Conservation (phyloP, 148 eudicot species). For the Fagopyrum homotropicum region DNA sequence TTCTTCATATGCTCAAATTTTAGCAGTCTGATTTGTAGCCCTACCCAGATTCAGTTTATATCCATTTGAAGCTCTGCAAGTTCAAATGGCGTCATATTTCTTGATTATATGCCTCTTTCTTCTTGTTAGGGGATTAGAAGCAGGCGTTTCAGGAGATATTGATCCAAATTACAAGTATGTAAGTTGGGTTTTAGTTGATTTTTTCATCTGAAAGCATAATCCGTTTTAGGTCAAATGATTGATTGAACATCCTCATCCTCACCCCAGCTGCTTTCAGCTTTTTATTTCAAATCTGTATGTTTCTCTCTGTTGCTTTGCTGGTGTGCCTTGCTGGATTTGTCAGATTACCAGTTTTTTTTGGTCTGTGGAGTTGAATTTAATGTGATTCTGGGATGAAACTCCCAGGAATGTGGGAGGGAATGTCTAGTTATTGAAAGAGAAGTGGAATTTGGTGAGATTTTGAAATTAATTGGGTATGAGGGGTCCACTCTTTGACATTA, state of each 20-base stretch:
- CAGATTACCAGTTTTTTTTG: neutral
- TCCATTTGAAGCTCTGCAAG: neutral
- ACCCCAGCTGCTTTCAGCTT: no score
- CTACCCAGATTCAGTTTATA: neutral
- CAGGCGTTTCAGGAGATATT: neutral
- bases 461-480: neutral
- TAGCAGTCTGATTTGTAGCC: neutral
- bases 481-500: constrained; percentile 1
- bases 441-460: neutral
- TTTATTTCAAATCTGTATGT: no score
- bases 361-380: neutral
- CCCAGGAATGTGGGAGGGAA: neutral
- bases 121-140: neutral
- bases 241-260: no score
- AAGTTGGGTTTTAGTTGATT: neutral
- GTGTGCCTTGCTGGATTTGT: no score
- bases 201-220: neutral
- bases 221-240: neutral
- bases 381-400: constrained; percentile 1
- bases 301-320: no score
- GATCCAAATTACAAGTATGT: constrained; percentile 1
- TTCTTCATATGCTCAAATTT: neutral
- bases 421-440: neutral
- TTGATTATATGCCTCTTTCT: neutral
- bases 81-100: neutral